phyloP scores from a whole-genome alignment of 305 asterid species.

The Fraxinus sp. region DNA sequence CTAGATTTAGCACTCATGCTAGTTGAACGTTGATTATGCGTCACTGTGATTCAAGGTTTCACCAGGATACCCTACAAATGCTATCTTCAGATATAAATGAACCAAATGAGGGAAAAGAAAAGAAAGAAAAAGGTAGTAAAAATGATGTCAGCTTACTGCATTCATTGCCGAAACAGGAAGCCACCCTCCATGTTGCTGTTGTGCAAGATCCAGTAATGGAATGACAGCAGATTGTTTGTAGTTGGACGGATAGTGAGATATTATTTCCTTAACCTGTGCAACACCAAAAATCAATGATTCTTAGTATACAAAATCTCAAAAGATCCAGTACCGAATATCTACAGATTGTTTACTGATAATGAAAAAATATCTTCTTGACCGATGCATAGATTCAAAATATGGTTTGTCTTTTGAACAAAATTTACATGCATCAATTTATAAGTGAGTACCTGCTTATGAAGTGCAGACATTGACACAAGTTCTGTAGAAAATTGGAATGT shows the following conservation, averaged over 20 bases:
- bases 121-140: constrained; percentile 4
- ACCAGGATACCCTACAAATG: not conserved
- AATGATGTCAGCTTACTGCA: constrained; percentile 53
- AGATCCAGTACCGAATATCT: not conserved
- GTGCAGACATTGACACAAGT: not conserved
- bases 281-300: not conserved
- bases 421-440: not conserved
- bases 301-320: constrained; percentile 12
- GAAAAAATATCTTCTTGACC: not conserved
- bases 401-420: constrained; percentile 1
- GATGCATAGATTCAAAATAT: not conserved
- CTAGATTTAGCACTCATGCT: constrained; percentile 8
- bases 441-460: not conserved
- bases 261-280: constrained; percentile 73
- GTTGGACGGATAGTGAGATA: constrained; percentile 86
- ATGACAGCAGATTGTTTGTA: constrained; percentile 96
- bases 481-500: not conserved
- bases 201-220: constrained; percentile 98
- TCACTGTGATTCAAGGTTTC: constrained; percentile 8
- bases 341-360: not conserved
- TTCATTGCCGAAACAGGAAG: constrained; percentile 98
- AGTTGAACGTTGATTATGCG: constrained; percentile 14
- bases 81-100: not conserved
- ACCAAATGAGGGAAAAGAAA: constrained; percentile 14
- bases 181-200: constrained; percentile 98